Percentiles rank a stretch among this genome's conserved stretches.
Evolutionary conservation across 768 basidiomycete species (phyloP).

Genomic region (Lactarius pseudohatsudake): DNA sequence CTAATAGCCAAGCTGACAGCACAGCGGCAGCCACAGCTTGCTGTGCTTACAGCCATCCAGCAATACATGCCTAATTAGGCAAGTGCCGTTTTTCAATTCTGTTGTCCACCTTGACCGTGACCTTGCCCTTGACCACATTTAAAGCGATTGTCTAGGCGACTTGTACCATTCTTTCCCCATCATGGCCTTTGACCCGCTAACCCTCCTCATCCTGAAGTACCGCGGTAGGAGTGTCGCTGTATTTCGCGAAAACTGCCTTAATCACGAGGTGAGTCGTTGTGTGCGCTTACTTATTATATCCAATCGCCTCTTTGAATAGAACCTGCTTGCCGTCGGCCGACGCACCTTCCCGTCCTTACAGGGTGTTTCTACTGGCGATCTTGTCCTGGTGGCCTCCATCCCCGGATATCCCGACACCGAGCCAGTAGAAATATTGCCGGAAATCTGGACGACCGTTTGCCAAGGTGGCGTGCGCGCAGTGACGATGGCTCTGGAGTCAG

Average conservation of each 20-base stretch:
- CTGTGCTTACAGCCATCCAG: background rate
- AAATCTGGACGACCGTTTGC: conserved; percentile 4
- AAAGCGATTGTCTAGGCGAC: background rate
- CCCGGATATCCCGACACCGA: background rate
- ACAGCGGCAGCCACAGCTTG: background rate
- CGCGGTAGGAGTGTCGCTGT: conserved; percentile 7
- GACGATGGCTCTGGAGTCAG: conserved; percentile 8
- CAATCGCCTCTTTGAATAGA: background rate
- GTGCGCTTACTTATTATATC: background rate
- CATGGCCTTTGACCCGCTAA: background rate
- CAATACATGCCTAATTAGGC: background rate
- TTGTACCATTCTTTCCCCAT: background rate
- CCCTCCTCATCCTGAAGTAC: conserved; percentile 8
- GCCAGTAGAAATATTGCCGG: conserved; percentile 6
- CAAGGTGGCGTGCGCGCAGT: background rate
- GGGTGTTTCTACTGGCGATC: background rate
- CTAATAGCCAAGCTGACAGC: background rate
- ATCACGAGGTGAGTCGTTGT: conserved; percentile 5
- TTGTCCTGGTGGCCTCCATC: conserved; percentile 4
- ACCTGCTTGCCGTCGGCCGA: background rate
- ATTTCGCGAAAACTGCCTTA: background rate
- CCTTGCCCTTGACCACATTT: background rate
- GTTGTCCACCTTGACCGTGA: background rate
- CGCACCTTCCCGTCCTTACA: conserved; percentile 7
- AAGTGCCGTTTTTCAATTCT: background rate